Evolutionary conservation across 2,329 filamentous ascomycete genomes (phyloP), one percentile per base, ranked within the genome.

Genomic region (Chaetoscypha palmicola): DNA sequence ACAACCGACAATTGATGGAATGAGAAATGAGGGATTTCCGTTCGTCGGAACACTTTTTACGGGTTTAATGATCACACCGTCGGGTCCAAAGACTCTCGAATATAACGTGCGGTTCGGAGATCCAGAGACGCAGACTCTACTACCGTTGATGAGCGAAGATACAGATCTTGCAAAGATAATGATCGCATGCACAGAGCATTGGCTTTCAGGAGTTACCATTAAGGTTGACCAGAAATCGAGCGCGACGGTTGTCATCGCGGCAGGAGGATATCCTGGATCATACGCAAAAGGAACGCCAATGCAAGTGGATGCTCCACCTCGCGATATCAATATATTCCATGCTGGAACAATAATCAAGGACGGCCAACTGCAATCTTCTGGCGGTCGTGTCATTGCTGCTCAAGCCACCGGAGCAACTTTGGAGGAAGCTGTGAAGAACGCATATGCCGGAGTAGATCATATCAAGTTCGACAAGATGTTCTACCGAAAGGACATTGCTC

Each of bases 21-120:
- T 97, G 87, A 77, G 82, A 58, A 76, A 76, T 50, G 91, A 97
- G 61, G 77, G 81, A 64, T 77, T 78, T 57, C 80, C 78, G 20
- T 86, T 86, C 64, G 72, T 77, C 36, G 86, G 87, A 46, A 79
- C 87, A 37, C 73, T 94, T 14, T 92, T 92, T 66, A 92, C 86
- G 1, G 92, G 90, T n/a, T 70, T 95, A 31, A 96, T 96, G 88
- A 85, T 96, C 68, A 92, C 88, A 19, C 77, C 79, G 55, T 65
- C 73, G 36, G 90, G 90, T 0, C 81, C 89, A 33, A 89, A 86
- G 65, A 82, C 88, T 7, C 74, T 95, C 41, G 89, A 95, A 66
- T 96, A 95, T 71, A 95, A 95, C 58, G 88, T 94, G 38, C 81
- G 90, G 45, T 94, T 94, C 59, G 90, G 90, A 37, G 89, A 95